These are phyloP conservation scores for Epithele typhae DNA, from an alignment of 768 basidiomycete genomes.

Conservation along the genomic window DNA sequence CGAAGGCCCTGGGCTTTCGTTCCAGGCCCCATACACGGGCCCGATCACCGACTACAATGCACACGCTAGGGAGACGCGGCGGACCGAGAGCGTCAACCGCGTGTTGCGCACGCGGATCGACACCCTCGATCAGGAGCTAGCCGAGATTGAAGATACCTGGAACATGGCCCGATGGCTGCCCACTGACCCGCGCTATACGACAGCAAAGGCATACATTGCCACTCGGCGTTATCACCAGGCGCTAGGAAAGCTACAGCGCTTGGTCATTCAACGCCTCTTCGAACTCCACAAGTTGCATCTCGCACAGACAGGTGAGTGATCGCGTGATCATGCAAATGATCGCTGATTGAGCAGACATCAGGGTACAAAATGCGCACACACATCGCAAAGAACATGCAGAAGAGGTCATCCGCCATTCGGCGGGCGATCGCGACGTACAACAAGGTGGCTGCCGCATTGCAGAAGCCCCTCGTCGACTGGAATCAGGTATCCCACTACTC, in stretches of 20 bases:
- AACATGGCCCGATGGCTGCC: slow-evolving; percentile 24
- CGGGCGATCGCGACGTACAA: slow-evolving; percentile 25
- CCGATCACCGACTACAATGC: slow-evolving; percentile 21
- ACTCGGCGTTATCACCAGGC: slow-evolving; percentile 24
- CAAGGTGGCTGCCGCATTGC: not conserved
- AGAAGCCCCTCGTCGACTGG: slow-evolving; percentile 16
- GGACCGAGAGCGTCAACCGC: no score
- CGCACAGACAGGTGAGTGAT: slow-evolving; percentile 28
- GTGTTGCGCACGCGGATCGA: slow-evolving; percentile 13
- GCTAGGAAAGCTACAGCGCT: slow-evolving; percentile 29
- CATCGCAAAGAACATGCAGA: slow-evolving; percentile 27
- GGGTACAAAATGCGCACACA: slow-evolving; percentile 27
- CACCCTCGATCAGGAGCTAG: slow-evolving; percentile 15
- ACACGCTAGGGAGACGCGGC: no score
- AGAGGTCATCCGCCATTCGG: slow-evolving; percentile 16
- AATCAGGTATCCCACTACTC: slow-evolving; percentile 21
- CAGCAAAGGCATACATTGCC: slow-evolving; percentile 12
- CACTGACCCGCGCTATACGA: slow-evolving; percentile 18
- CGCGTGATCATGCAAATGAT: not conserved
- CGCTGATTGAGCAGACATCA: slow-evolving; percentile 5
- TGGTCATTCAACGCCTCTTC: slow-evolving; percentile 33
- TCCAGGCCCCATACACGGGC: slow-evolving; percentile 11
- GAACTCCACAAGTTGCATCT: slow-evolving; percentile 36
- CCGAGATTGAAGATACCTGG: slow-evolving; percentile 19
- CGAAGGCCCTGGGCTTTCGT: not conserved